Percentiles rank a stretch among this genome's conserved stretches.
Evolutionary conservation across 805 yeast genomes (phyloP).

Genomic region (Ogataea trehaloabstinens): DNA sequence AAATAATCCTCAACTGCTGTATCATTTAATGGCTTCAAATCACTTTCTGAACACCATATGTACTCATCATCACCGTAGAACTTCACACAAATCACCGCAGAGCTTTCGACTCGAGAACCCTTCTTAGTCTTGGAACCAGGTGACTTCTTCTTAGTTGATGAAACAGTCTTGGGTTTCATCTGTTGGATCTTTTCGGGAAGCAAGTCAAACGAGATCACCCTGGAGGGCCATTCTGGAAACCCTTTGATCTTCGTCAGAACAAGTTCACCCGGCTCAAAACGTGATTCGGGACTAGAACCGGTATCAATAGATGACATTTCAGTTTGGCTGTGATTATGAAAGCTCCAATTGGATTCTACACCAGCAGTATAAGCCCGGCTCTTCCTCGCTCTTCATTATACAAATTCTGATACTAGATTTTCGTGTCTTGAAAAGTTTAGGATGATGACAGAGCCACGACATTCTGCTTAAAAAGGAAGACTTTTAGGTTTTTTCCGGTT

Average conservation of each 20-base stretch:
- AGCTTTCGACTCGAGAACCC: constrained; percentile 27
- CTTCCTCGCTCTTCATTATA: too few relatives aligned
- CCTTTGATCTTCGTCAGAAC: constrained; percentile 84
- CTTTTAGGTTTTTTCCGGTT: too few relatives aligned
- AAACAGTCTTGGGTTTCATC: constrained; percentile 47
- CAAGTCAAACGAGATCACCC: constrained; percentile 60
- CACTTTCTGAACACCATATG: constrained; percentile 59
- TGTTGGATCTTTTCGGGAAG: constrained; percentile 56
- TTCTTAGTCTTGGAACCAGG: constrained; percentile 12
- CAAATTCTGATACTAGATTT: too few relatives aligned
- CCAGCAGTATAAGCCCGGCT: too few relatives aligned
- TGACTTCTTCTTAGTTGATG: constrained; percentile 24
- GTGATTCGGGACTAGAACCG: neutral
- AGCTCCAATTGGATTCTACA: too few relatives aligned
- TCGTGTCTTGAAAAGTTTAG: too few relatives aligned
- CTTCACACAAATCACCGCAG: constrained; percentile 44
- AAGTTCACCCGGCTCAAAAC: constrained; percentile 42
- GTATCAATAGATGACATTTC: neutral
- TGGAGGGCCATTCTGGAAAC: constrained; percentile 89
- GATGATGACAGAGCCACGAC: too few relatives aligned
- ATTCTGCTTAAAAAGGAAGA: too few relatives aligned
- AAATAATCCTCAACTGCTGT: constrained; percentile 39
- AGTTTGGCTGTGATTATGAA: too few relatives aligned
- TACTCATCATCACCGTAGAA: constrained; percentile 73
- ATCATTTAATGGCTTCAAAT: constrained; percentile 44